Base-by-base conservation (phyloP, 164 flowering plant genomes). In the Piper longum region DNA sequence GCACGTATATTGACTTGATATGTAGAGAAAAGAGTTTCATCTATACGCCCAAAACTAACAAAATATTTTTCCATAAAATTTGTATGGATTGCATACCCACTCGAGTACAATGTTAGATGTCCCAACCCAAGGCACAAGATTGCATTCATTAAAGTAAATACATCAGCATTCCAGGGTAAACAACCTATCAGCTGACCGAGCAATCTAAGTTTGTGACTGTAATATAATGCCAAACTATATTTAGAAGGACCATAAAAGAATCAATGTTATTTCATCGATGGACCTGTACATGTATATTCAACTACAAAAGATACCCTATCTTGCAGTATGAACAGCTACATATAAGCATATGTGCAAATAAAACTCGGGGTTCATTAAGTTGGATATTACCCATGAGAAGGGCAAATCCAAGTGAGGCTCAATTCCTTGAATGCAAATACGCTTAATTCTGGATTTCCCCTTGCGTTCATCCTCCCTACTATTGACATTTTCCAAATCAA, bases 381-480 rank as follows among this genome's bases (percentile, higher is more conserved):
- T 87, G 75, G 82, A 84, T 3, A 75, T 90, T 45, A 88, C 83
- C 97, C 99, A 95, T 40, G 91, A 76, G 71, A 95, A 88, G 2
- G 99, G 97, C 64, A 91, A 78, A 57, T 83, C 95, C 75, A 83
- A 57, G 64, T 80, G 81, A 59, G 96, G 97, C 73, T 87, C 83
- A 66, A 91, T 91, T 4, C 99, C 96, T 70, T 91, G 97, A 63
- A 95, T 81, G 5, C 99, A 89, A n/a, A 95, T 66, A 14, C 88
- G 77, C 78, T 79, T 85, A 45, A 91, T 78, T 72, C 78, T 84
- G 40, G 82, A 66, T 62, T 45, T 62, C 14, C 55, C 67, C 16
- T 63, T 71, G 64, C 60, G 76, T 16, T 62, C 16, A 41, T 61
- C 64, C 57, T 9, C 65, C 14, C 55, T 61, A 66, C 60, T 57